These are phyloP conservation scores for Yamadazyma kitorensis DNA, from an alignment of 805 yeast species.

Conservation along the genomic window DNA sequence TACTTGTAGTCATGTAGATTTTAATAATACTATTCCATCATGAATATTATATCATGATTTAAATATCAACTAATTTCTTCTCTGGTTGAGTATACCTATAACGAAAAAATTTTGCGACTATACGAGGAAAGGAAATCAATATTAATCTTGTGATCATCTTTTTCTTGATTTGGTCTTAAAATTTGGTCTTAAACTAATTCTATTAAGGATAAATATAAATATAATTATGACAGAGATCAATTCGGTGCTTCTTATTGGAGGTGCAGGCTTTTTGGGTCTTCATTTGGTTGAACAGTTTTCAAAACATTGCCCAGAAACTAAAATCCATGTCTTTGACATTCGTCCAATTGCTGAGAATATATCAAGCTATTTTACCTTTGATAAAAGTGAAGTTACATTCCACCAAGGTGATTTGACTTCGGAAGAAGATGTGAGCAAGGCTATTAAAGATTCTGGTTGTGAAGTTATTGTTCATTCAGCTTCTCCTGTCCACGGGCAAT, in stretches of 20 bases:
- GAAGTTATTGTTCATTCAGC: slow-evolving; percentile 91
- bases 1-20: too few relatives aligned
- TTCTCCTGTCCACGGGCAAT: slow-evolving; percentile 89
- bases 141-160: too few relatives aligned
- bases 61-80: too few relatives aligned
- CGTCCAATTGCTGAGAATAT: slow-evolving; percentile 78
- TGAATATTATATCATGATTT: too few relatives aligned
- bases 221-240: slow-evolving; percentile 7
- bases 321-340: slow-evolving; percentile 84
- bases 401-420: slow-evolving; percentile 86
- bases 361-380: slow-evolving; percentile 73
- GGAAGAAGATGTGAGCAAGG: slow-evolving; percentile 60
- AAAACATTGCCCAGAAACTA: slow-evolving; percentile 59
- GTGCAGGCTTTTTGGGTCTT: slow-evolving; percentile 90
- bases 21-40: too few relatives aligned
- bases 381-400: slow-evolving; percentile 52
- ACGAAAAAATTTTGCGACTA: too few relatives aligned
- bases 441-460: slow-evolving; percentile 58
- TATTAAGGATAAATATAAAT: background rate
- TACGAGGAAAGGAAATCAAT: too few relatives aligned
- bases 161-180: too few relatives aligned
- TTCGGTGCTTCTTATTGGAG: slow-evolving; percentile 86
- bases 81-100: too few relatives aligned
- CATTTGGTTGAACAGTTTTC: slow-evolving; percentile 87
- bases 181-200: too few relatives aligned